Conservation (phyloP, 495 filamentous ascomycete species). For the Xylaria curta region DNA sequence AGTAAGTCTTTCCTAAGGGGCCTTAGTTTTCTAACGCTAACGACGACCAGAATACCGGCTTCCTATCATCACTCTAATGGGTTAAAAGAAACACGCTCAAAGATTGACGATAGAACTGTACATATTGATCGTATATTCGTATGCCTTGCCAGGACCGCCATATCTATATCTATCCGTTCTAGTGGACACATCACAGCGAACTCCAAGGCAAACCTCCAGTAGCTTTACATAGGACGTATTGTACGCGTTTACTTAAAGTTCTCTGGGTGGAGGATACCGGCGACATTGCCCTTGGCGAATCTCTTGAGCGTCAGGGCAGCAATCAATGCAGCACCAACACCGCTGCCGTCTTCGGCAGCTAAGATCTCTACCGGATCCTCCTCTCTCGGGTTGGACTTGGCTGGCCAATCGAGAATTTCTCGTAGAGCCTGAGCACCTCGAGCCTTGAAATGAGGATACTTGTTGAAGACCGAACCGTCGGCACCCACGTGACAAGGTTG, state of each 20-base stretch:
- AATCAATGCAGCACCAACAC: constrained; percentile 96
- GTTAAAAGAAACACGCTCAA: constrained; percentile 45
- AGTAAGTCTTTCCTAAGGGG: constrained; percentile 49
- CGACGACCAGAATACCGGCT: constrained; percentile 52
- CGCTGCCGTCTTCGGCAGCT: constrained; percentile 90
- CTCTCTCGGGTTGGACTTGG: constrained; percentile 63
- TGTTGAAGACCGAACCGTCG: constrained; percentile 96
- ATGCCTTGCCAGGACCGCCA: constrained; percentile 21
- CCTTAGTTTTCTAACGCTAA: constrained; percentile 1
- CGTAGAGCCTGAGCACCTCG: constrained; percentile 87
- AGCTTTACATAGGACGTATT: constrained; percentile 5
- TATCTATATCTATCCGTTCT: constrained; percentile 39
- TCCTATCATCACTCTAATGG: constrained; percentile 65
- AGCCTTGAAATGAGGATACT: constrained; percentile 95
- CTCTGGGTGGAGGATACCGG: constrained; percentile 78
- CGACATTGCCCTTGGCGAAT: constrained; percentile 76
- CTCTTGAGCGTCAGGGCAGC: constrained; percentile 91
- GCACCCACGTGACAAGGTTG: constrained; percentile 90
- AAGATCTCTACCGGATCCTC: constrained; percentile 85
- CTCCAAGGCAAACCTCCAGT: constrained; percentile 22
- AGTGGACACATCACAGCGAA: constrained; percentile 22
- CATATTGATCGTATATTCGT: constrained; percentile 22
- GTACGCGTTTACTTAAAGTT: constrained; percentile 50
- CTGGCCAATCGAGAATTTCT: constrained; percentile 92
- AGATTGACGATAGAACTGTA: constrained; percentile 4